Evolutionary conservation across 2,329 filamentous ascomycete species (phyloP).

Genomic region (Xylaria sp.): DNA sequence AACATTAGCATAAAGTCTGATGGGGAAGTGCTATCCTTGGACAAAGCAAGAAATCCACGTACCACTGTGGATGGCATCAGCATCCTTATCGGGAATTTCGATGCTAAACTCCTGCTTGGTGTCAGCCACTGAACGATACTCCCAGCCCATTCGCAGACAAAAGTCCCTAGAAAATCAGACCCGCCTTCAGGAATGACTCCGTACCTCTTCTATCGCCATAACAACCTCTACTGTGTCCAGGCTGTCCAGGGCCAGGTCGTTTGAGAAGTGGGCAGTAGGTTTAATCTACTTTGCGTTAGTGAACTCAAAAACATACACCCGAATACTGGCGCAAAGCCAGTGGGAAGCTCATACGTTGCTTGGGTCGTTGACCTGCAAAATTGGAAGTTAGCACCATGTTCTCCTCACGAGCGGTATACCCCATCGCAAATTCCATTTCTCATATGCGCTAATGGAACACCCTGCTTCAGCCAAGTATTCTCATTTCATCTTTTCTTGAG

Average conservation of each 20-base stretch:
- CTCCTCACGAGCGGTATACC: not conserved
- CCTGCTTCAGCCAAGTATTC: not conserved
- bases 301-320: slow-evolving; percentile 7
- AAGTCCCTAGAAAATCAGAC: slow-evolving; percentile 23
- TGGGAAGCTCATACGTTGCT: slow-evolving; percentile 64
- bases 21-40: not conserved
- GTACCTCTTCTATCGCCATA: slow-evolving; percentile 99
- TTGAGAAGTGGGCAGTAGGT: slow-evolving; percentile 87
- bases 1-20: slow-evolving; percentile 39
- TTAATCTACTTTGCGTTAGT: slow-evolving; percentile 72
- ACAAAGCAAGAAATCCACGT: slow-evolving; percentile 56
- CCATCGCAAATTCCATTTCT: not conserved
- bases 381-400: slow-evolving; percentile 43
- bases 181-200: not conserved
- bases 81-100: slow-evolving; percentile 98
- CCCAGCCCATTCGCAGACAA: slow-evolving; percentile 2
- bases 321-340: not conserved
- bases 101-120: slow-evolving; percentile 74
- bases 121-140: slow-evolving; percentile 40
- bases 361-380: slow-evolving; percentile 72
- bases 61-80: slow-evolving; percentile 94
- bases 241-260: slow-evolving; percentile 96
- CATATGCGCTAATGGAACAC: slow-evolving; percentile 25
- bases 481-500: not conserved
- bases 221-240: slow-evolving; percentile 99